Percentiles rank a stretch among this genome's conserved stretches.
Conservation (phyloP, 2,329 filamentous ascomycete genomes). For the Pseudocercospora musae region DNA sequence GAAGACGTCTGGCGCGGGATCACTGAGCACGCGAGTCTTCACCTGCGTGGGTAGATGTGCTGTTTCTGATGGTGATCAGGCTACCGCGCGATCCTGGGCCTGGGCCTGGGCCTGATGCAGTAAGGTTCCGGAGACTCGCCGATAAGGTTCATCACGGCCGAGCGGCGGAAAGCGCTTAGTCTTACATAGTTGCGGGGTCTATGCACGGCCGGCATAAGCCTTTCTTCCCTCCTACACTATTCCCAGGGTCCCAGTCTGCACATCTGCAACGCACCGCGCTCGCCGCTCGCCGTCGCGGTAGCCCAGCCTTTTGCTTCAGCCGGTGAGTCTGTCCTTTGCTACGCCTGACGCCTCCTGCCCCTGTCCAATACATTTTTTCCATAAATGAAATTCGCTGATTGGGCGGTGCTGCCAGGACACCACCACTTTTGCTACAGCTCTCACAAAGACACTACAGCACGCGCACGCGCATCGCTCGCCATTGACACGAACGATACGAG, state of each 20-base stretch:
- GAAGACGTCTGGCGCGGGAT: not conserved
- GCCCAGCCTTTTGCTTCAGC: not conserved
- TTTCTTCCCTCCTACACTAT: no score
- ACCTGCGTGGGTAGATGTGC: not conserved
- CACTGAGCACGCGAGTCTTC: not conserved
- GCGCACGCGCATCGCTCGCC: not conserved
- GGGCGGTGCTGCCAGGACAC: not conserved
- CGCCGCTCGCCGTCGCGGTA: not conserved
- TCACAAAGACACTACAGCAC: not conserved
- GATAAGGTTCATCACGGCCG: not conserved
- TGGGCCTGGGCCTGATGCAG: no score
- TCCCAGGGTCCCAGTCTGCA: no score
- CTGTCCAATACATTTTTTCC: not conserved
- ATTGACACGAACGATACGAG: not conserved
- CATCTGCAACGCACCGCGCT: not conserved
- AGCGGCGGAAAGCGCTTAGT: no score
- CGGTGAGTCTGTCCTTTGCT: not conserved
- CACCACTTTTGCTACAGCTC: not conserved
- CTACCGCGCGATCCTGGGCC: no score
- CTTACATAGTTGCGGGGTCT: no score
- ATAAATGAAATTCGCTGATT: not conserved
- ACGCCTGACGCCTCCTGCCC: not conserved
- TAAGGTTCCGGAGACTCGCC: not conserved
- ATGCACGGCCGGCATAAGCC: no score
- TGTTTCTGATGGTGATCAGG: no score